Evolutionary conservation across 192 early-diverging fungal species (phyloP), one percentile per base, ranked within the genome.

Genomic region (Endogone sp.): DNA sequence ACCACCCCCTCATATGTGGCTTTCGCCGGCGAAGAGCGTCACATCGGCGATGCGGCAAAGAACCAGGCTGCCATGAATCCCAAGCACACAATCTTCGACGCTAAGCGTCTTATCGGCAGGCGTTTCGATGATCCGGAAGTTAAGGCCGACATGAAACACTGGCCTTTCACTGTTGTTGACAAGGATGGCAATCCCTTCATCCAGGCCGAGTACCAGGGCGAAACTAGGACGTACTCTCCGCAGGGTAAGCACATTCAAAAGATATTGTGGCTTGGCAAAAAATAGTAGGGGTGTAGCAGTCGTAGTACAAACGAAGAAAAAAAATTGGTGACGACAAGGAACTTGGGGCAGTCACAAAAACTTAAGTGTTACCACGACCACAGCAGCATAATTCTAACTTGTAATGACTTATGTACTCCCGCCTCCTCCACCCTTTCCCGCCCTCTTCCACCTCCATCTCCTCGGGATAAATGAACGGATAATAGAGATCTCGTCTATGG

Each of bases 41-140:
- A 92, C 69, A 84, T 94, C 60, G 92, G 92, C 80, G 92, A 94
- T 74, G 90, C 92, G 56, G 92, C 92, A 79, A 94, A 94, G 88
- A 94, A 94, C 84, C 92, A 94, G 82, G 88, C 89, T 63, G 90
- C 90, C 64, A 90, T 92, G 86, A 94, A 94, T 88, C 92, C 92
- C 77, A 90, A 88, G 82, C 92, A 94, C 84, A 93, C 92, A 62
- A 89, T 94, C 69, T 94, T 93, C 77, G 93, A 93, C 81, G 91
- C 92, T 81, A 94, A 93, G 86, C 92, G 93, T 75, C 89, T 94
- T 60, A 93, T 94, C 69, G 93, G 93, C 79, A 90, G 93, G 66
- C 90, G 91, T 68, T 93, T 91, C 79, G 90, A 92, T 80, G 91
- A 93, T 72, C 82, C 86, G 57, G 84, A 89, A 67, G 92, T 94